Percentiles rank a stretch among this genome's conserved stretches.
These are phyloP conservation scores for Epithemia pelagica DNA, from an alignment of 108 stramenopile species.

Conservation along the genomic window DNA sequence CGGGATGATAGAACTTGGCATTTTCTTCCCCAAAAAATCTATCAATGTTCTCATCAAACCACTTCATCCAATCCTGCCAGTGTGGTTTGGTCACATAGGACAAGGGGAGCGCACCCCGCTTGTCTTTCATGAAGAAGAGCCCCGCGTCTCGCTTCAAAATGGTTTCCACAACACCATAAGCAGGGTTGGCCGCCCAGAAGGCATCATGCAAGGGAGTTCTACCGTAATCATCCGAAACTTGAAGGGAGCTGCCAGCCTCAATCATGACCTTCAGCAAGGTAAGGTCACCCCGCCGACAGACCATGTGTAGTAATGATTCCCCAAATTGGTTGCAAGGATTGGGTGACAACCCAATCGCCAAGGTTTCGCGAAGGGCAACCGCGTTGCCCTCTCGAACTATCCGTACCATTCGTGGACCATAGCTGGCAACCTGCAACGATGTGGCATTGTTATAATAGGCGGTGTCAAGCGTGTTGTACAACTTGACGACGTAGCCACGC, in stretches of 20 bases:
- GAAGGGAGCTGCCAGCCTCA: constrained; percentile 26
- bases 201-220: constrained; percentile 82
- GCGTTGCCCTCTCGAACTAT: constrained; percentile 52
- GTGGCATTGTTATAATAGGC: constrained; percentile 61
- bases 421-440: constrained; percentile 48
- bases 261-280: constrained; percentile 34
- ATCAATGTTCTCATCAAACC: constrained; percentile 22
- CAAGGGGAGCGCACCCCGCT: constrained; percentile 48
- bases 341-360: constrained; percentile 42
- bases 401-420: constrained; percentile 46
- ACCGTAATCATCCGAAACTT: constrained; percentile 68
- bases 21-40: constrained; percentile 3
- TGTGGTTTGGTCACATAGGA: constrained; percentile 49
- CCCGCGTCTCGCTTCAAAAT: constrained; percentile 31
- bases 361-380: constrained; percentile 24
- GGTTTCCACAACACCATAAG: constrained; percentile 44
- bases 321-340: constrained; percentile 76
- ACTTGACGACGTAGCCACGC: constrained; percentile 55
- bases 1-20: neutral
- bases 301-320: constrained; percentile 62
- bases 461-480: constrained; percentile 28
- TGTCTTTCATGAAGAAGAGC: constrained; percentile 46
- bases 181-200: constrained; percentile 61
- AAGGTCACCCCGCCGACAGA: constrained; percentile 48
- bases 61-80: constrained; percentile 56